Evolutionary conservation across 1,284 basidiomycete genomes (phyloP), one percentile per base, ranked within the genome.

Genomic region (Papiliotrema fonsecae): DNA sequence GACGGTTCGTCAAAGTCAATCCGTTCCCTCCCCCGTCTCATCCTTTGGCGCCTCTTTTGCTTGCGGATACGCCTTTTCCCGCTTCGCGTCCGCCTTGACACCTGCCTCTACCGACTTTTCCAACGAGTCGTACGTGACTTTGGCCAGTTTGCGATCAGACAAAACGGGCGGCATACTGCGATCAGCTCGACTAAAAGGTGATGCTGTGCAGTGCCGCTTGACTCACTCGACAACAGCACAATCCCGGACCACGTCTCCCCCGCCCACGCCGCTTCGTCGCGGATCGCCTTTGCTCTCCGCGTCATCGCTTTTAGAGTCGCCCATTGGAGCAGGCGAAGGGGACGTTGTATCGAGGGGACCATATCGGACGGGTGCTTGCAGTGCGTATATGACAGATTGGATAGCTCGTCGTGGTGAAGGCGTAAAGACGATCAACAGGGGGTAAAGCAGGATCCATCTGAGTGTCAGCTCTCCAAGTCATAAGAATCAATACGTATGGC

Each of bases 181-280:
- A 10, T 7, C 25, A 6, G 34, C 11, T 18, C 16, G 24, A 6
- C 10, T 21, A 6, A 37, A 30, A 42, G 18, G 11, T 37, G 10
- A 11, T n/a, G n/a, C n/a, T n/a, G n/a, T n/a, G n/a, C n/a, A n/a
- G n/a, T n/a, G n/a, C n/a, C n/a, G n/a, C n/a, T n/a, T 10, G 13
- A 62, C 72, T 61, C 53, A 72, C 72, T 68, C 64, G 13, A 68
- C 58, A n/a, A 67, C 62, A 2, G 51, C 61, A 45, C 70, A 72
- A 47, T 72, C 60, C 18, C 72, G 55, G 5, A 74, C 56, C 16
- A 69, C 59, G 41, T 69, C 67, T 11, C 72, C 71, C 19, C 67
- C 67, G 11, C 56, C 56, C 14, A 74, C 61, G 10, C 50, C 61
- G 46, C 45, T 56, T n/a, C 63, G 42, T 18, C 60, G 45, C 4